A percentile compares a stretch with the other conserved stretches of the same genome.
These are phyloP conservation scores for Hanseniaspora hatyaiensis DNA, from an alignment of 805 yeast species.

Conservation along the genomic window DNA sequence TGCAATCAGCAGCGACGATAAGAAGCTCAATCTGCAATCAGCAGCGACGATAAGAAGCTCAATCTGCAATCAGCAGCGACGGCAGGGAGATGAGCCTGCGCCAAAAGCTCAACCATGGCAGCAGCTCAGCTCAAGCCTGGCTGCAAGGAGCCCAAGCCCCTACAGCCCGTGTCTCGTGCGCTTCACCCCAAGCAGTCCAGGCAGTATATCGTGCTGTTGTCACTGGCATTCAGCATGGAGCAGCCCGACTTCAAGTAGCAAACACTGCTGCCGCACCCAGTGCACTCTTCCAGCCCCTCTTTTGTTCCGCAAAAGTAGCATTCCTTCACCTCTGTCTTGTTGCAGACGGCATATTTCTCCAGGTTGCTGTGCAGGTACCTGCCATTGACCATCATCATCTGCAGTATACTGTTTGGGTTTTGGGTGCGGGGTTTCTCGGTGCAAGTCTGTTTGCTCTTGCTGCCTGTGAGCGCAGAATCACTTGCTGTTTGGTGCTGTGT, in stretches of 20 bases:
- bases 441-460: neutral
- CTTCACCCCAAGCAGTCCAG: conserved; percentile 11
- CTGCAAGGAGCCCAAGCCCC: too few relatives aligned
- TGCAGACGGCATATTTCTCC: neutral
- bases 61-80: too few relatives aligned
- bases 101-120: too few relatives aligned
- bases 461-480: neutral
- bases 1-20: too few relatives aligned
- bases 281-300: neutral
- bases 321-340: neutral
- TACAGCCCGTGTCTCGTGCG: too few relatives aligned
- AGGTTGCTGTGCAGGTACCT: neutral
- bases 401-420: neutral
- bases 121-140: too few relatives aligned
- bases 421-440: neutral
- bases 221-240: neutral
- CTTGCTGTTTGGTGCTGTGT: too few relatives aligned
- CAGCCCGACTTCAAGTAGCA: conserved; percentile 10
- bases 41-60: too few relatives aligned
- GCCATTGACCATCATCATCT: conserved; percentile 3
- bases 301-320: conserved; percentile 6
- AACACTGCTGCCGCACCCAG: neutral
- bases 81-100: too few relatives aligned
- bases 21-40: too few relatives aligned
- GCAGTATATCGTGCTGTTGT: neutral